Percentiles rank a stretch among this genome's conserved stretches.
Conservation (phyloP, 2,329 filamentous ascomycete species). For the Mollisiaceae sp. region DNA sequence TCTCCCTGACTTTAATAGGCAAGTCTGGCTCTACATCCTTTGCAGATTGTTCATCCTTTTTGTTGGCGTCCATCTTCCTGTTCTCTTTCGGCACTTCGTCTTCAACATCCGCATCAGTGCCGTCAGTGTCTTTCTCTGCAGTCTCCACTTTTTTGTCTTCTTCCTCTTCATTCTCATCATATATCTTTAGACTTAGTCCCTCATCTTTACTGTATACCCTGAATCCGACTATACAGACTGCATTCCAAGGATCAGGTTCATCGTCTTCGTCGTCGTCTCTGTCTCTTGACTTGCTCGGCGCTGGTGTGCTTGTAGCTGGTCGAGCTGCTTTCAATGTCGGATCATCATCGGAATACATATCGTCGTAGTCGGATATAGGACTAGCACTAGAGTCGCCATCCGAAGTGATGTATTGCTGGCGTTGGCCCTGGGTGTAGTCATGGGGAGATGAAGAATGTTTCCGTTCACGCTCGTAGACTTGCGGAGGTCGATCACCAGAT, state of each 20-base stretch:
- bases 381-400: conserved; percentile 64
- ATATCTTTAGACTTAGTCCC: conserved; percentile 37
- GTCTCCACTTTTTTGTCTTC: conserved; percentile 9
- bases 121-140: conserved; percentile 21
- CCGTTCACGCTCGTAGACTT: conserved; percentile 18
- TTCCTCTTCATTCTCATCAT: conserved; percentile 29
- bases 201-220: conserved; percentile 53
- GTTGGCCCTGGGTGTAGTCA: conserved; percentile 33
- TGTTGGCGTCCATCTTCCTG: background rate
- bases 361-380: conserved; percentile 63
- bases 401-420: conserved; percentile 42
- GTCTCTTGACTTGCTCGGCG: conserved; percentile 33
- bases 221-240: conserved; percentile 49
- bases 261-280: conserved; percentile 41
- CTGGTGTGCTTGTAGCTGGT: conserved; percentile 35
- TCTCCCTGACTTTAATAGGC: conserved; percentile 18
- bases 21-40: conserved; percentile 7
- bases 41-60: background rate
- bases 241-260: conserved; percentile 49
- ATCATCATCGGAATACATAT: conserved; percentile 63
- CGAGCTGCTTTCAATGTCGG: conserved; percentile 56
- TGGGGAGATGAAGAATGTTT: conserved; percentile 6
- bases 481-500: conserved; percentile 21
- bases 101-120: conserved; percentile 33
- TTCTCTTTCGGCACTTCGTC: conserved; percentile 19